Evolutionary conservation across 352 stramenopile genomes (phyloP).

Genomic region (Phytophthora agathidicida): DNA sequence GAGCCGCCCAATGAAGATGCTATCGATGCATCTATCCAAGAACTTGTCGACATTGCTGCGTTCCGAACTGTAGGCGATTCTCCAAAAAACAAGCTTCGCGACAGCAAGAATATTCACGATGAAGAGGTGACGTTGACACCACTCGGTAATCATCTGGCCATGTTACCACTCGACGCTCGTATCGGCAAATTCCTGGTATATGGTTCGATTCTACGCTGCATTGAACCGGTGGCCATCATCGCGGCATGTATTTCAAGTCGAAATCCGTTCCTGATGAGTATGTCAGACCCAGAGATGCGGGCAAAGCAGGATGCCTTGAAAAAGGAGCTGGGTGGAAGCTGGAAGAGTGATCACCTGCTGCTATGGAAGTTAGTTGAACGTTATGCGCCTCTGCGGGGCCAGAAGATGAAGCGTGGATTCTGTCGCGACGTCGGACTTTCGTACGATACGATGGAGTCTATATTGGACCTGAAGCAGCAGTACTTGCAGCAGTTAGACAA

Average conservation of each 20-base stretch:
- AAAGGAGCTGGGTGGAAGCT: conserved; percentile 60
- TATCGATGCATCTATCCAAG: conserved; percentile 92
- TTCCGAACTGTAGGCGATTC: conserved; percentile 54
- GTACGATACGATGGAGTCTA: conserved; percentile 91
- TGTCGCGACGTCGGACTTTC: conserved; percentile 79
- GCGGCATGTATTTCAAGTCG: conserved; percentile 83
- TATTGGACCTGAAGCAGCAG: conserved; percentile 91
- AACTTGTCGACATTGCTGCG: conserved; percentile 91
- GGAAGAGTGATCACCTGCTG: conserved; percentile 83
- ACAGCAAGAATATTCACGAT: conserved; percentile 21
- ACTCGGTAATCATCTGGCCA: conserved; percentile 89
- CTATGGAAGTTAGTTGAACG: conserved; percentile 82
- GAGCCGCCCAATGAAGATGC: conserved; percentile 92
- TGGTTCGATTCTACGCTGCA: conserved; percentile 85
- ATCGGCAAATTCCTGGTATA: conserved; percentile 91
- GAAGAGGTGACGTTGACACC: conserved; percentile 90
- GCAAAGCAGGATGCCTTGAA: conserved; percentile 68
- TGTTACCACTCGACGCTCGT: conserved; percentile 84
- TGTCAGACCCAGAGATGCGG: conserved; percentile 66
- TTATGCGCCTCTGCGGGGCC: conserved; percentile 54
- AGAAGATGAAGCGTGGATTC: conserved; percentile 65
- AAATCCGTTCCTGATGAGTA: conserved; percentile 78
- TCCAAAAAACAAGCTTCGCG: conserved; percentile 18
- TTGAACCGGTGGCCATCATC: conserved; percentile 85
- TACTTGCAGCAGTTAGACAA: conserved; percentile 80